Evolutionary conservation across 352 stramenopile genomes (phyloP).

Genomic region (Phytophthora pseudosyringae): DNA sequence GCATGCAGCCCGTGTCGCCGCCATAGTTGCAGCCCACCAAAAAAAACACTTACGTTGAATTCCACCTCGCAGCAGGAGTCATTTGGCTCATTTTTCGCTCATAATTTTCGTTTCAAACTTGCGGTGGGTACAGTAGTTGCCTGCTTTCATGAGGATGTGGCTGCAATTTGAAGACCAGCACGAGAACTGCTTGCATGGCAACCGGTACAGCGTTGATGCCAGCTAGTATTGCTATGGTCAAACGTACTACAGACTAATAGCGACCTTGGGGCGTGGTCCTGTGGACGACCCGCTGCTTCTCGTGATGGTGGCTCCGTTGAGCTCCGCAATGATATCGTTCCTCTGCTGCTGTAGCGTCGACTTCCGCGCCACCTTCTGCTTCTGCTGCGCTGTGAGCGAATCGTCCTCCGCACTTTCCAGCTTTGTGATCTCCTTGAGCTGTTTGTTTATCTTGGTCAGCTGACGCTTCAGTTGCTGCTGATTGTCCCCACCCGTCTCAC

Average conservation of each 20-base stretch:
- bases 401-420: slow-evolving; percentile 16
- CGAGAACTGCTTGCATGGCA: too few species aligned
- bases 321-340: slow-evolving; percentile 48
- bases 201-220: not conserved
- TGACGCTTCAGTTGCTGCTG: slow-evolving; percentile 51
- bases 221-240: not conserved
- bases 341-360: slow-evolving; percentile 40
- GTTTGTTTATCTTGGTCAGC: slow-evolving; percentile 62
- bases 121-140: too few species aligned
- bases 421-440: slow-evolving; percentile 46
- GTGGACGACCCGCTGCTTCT: slow-evolving; percentile 18
- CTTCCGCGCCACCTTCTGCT: slow-evolving; percentile 41
- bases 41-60: too few species aligned
- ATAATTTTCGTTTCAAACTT: too few species aligned
- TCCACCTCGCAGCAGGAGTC: too few species aligned
- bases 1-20: too few species aligned
- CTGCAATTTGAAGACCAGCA: not conserved
- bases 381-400: slow-evolving; percentile 40
- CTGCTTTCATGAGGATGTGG: too few species aligned
- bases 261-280: slow-evolving; percentile 29
- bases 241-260: slow-evolving; percentile 33
- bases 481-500: slow-evolving; percentile 10
- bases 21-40: too few species aligned
- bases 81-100: too few species aligned
- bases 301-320: slow-evolving; percentile 48